Evolutionary conservation across 208 protist species (phyloP), one percentile per base, ranked within the genome.

Genomic region (Angomonas desouzai): DNA sequence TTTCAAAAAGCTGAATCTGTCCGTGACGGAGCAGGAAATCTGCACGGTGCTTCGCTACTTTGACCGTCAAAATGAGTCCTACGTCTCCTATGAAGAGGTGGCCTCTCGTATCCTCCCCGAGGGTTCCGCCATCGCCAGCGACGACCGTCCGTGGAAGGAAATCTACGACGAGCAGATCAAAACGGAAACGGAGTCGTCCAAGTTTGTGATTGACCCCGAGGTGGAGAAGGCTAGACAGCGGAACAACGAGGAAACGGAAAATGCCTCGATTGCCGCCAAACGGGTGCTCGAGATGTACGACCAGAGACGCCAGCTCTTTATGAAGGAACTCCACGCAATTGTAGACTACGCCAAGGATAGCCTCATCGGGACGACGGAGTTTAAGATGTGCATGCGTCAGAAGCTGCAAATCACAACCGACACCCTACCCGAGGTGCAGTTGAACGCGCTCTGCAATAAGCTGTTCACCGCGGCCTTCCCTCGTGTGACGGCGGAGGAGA

Each of bases 31-130:
- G 69, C 93, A 97, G 72, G 91, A 97, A 66, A 76, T 97, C 25
- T 59, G 93, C 40, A 96, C 87, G 3, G 70, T 97, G n/a, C 73
- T 97, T 45, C 87, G 93, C 47, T 95, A 83, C 78, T 96, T 96
- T 75, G 89, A 97, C 77, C 84, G 84, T 62, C 85, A 91, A 57
- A 84, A 85, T 56, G 93, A 97, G 66, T 93, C 88, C 4, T 89
- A 89, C 70, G 83, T 95, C 22, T 91, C 84, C 18, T 96, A 93
- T 74, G 87, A 86, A 55, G 90, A 97, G 76, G 83, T 97, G 55
- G 77, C 83, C 20, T 66, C 71, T 1, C 83, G 85, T 63, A 78
- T 96, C 16, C 75, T 95, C 60, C 85, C 85, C 2, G 81, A 93
- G 62, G 89, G 86, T 25, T 64, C 64, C 58, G 59, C 68, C 1